These are phyloP conservation scores for Pyrenula massariospora DNA, from an alignment of 495 filamentous ascomycete genomes.

Conservation along the genomic window DNA sequence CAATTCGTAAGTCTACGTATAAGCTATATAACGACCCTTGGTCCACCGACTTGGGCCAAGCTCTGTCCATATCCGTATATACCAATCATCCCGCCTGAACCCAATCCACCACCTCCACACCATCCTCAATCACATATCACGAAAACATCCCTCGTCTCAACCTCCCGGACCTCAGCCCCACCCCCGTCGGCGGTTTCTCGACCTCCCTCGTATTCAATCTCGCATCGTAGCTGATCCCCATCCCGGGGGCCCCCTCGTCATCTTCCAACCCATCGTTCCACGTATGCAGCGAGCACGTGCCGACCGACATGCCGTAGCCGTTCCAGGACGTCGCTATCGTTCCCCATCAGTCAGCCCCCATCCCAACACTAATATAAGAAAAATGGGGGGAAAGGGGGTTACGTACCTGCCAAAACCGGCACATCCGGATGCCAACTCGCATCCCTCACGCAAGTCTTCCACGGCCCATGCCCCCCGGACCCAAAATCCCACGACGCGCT, in stretches of 20 bases:
- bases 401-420: conserved; percentile 74
- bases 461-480: conserved; percentile 27
- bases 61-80: too few species aligned
- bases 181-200: not conserved
- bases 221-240: conserved; percentile 52
- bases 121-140: too few species aligned
- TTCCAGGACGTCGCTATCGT: conserved; percentile 66
- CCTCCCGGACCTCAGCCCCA: not conserved
- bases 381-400: not conserved
- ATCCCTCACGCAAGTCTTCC: conserved; percentile 82
- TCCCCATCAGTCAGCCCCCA: conserved; percentile 8
- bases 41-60: too few species aligned
- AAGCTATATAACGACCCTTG: too few species aligned
- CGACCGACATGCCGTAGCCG: conserved; percentile 53
- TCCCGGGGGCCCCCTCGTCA: conserved; percentile 54
- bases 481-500: conserved; percentile 23
- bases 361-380: conserved; percentile 1
- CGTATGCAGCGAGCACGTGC: conserved; percentile 65
- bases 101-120: too few species aligned
- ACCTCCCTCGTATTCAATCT: conserved; percentile 12
- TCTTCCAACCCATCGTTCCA: conserved; percentile 54
- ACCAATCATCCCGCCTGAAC: too few species aligned
- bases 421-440: conserved; percentile 91
- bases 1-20: too few species aligned
- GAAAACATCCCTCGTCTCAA: too few species aligned